Base-by-base conservation (phyloP, 2,329 filamentous ascomycete genomes). In the Ceratocystis albifundus region DNA sequence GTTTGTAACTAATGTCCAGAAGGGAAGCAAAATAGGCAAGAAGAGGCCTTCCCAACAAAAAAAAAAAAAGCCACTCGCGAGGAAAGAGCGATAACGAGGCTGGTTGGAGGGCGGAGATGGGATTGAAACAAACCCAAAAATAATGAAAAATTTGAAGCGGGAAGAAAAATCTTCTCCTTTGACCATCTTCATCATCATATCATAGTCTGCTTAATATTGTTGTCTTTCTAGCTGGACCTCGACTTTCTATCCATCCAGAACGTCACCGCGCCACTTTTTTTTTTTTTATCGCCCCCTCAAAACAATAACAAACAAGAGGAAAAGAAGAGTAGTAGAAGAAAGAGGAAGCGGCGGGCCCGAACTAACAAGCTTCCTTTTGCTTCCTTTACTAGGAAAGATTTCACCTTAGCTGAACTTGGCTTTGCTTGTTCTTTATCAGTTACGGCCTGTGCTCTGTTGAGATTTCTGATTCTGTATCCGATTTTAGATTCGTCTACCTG, bases 311-410 rank as follows among this genome's bases (percentile, higher is more conserved):
- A 59, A 59, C 30, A 30, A 41, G 32, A 57, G 48, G n/a, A 46
- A 44, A 36, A 44, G 32, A 57, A 28, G 20, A 41, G 36, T 41
- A 15, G 36, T 15, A 41, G 36, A 41, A 41, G 10, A 32, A 46
- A 20, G 46, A 46, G 20, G 36, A 59, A 61, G 61, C 64, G 64
- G 64, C 41, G 36, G 53, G 64, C 44, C 53, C 53, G 53, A 65
- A 55, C 64, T 65, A n/a, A 65, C 50, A 57, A 59, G 55, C 55
- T 59, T 59, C 55, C 55, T 59, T 53, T 36, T 59, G 55, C 28
- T 17, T 59, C 55, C 55, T 59, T 59, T 59, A 2, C 10, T 30
- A 32, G 25, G 61, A 17, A 62, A 36, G 4, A 28, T 59, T 41
- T 41, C 36, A 15, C 36, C 36, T 30, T n/a, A 59, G 55, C 36